Base-by-base conservation (phyloP, 202 grass and related monocot genomes). In the Bolboschoenoplectus hybrid region DNA sequence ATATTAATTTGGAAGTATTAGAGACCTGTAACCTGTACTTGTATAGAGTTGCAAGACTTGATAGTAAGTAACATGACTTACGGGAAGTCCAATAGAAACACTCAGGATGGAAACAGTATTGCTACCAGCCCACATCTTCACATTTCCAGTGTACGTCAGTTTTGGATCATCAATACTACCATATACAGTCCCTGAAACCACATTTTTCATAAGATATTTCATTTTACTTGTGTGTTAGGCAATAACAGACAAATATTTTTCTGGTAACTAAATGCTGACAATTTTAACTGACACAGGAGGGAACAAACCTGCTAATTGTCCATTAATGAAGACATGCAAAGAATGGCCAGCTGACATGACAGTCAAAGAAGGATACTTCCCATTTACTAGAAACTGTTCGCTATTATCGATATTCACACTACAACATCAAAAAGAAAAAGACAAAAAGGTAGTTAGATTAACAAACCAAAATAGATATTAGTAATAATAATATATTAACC, bases 271-370 rank as follows among this genome's bases (percentile, higher is more conserved):
- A 36, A 80, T 0, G 13, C 34, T 36, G 3, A 38, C 44, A 76
- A 39, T 72, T 13, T 7, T 58, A 45, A 32, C 9, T 51, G 62
- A 41, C 0, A 62, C 2, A 45, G 11, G 70, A 67, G 9, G 35
- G 46, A 67, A 32, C 63, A 52, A 89, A 96, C 97, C 97, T 89
- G 88, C 56, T 64, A 94, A 64, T 74, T 99, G 89, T 73, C 93
- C 92, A 84, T 99, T 99, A 63, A 94, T 60, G 43, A 97, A 97
- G 70, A 99, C 81, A 89, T 97, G 89, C 81, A 97, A 89, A 88
- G 93, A 90, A 90, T 99, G 97, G 87, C 97, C 97, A 82, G 97
- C 92, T 8, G 97, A 99, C 97, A 99, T 97, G 74, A 99, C 92
- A 52, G 88, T 97, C 80, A 99, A 92, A 49, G 32, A 81, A 2